Evolutionary conservation across 2,329 filamentous ascomycete genomes (phyloP), one percentile per base, ranked within the genome.

Genomic region (Neonectria hederae): DNA sequence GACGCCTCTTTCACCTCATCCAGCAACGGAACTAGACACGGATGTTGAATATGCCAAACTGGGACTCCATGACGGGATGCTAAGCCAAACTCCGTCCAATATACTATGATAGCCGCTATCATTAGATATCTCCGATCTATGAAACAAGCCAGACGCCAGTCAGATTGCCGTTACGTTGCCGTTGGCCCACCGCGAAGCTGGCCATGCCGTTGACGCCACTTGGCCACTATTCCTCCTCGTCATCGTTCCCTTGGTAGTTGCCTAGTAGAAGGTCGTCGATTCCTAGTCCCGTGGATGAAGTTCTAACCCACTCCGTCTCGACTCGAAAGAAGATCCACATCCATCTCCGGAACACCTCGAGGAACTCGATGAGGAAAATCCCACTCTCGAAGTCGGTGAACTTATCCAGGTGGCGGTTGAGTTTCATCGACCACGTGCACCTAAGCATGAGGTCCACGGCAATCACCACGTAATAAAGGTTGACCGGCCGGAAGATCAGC

Each of bases 251-350:
- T 68, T 84, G 85, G 75, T 90, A 91, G 72, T 95, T 90, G 13
- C 90, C 90, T 35, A 97, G 83, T 54, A 95, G 80, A 58, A 97
- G 89, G 75, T 94, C 92, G 71, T 93, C 90, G 76, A 86, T 72
- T 74, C 84, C 76, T 78, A 89, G 68, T 77, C 89, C 78, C 78
- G 76, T 76, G 19, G 79, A 77, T 14, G 80, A 81, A 69, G 80
- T 85, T 80, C 89, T 83, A 79, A 93, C 87, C 92, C 92, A 97
- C 82, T 99, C 96, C 22, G 93, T 94, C 83, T 99, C 96, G 43
- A 97, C 90, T 10, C 96, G 88, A 80, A 98, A 93, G 80, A 97
- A 98, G 62, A 97, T 93, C 96, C 96, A 99, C 65, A 98, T 86
- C 94, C 95, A 98, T 62, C 96, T 86, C 52, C 96, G 87, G 49